Percentiles rank a stretch among this genome's conserved stretches.
These are phyloP conservation scores for Knufia fluminis DNA, from an alignment of 2,329 filamentous ascomycete genomes.

Conservation along the genomic window DNA sequence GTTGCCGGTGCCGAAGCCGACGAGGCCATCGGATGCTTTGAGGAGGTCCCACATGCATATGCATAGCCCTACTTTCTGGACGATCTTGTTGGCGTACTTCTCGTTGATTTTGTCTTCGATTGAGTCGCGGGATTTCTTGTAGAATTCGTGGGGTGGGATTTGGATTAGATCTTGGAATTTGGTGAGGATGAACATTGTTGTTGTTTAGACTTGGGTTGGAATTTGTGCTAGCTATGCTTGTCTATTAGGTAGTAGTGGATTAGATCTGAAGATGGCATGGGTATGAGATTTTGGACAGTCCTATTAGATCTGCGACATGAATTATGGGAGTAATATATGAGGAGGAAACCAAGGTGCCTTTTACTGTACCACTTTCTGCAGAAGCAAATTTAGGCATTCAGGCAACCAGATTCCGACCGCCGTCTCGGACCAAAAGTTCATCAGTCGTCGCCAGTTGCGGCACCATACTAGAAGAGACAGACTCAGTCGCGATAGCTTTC, in stretches of 20 bases:
- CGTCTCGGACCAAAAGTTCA: background rate
- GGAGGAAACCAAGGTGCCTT: too few species aligned
- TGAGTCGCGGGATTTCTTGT: conserved; percentile 68
- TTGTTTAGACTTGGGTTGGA: background rate
- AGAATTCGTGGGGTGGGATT: conserved; percentile 80
- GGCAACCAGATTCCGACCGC: background rate
- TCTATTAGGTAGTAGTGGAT: conserved; percentile 1
- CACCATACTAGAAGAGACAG: too few species aligned
- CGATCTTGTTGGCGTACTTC: conserved; percentile 94
- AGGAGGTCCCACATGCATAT: conserved; percentile 88
- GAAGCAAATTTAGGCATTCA: too few species aligned
- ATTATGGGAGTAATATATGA: too few species aligned
- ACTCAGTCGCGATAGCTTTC: background rate
- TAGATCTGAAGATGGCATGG: conserved; percentile 1
- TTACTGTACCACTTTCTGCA: too few species aligned
- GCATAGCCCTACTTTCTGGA: conserved; percentile 89
- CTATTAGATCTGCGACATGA: background rate
- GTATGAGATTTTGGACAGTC: background rate
- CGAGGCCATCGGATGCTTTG: conserved; percentile 82
- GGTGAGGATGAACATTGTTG: conserved; percentile 40
- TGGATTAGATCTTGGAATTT: conserved; percentile 92
- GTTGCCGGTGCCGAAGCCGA: conserved; percentile 82
- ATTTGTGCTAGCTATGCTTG: background rate
- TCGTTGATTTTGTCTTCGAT: conserved; percentile 95
- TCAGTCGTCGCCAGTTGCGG: background rate